Evolutionary conservation across 1,139 yeast genomes (phyloP).

Genomic region (Suhomyces yuchorum): DNA sequence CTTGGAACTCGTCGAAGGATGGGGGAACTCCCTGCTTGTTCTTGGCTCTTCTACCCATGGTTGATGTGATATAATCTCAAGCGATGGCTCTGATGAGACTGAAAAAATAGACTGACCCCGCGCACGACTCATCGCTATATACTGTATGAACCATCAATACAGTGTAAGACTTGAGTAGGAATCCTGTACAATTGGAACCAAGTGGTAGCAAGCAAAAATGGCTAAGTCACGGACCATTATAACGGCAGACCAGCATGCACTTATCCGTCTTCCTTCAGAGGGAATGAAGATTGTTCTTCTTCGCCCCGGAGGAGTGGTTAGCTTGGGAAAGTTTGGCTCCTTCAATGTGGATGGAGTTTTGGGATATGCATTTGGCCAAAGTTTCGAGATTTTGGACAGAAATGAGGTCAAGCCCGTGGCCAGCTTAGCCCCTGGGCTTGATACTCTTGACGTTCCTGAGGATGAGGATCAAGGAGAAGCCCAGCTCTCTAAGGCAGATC

Average conservation of each 20-base stretch:
- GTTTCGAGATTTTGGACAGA: conserved; percentile 78
- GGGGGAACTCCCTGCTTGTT: conserved; percentile 93
- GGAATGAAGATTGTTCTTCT: conserved; percentile 72
- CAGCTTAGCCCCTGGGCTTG: conserved; percentile 25
- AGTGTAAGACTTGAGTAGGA: background rate
- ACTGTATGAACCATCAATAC: background rate
- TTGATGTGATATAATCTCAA: conserved; percentile 5
- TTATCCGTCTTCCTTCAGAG: conserved; percentile 79
- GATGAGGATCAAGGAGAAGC: conserved; percentile 22
- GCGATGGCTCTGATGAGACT: conserved; percentile 10
- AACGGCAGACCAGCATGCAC: conserved; percentile 55
- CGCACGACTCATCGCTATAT: conserved; percentile 13
- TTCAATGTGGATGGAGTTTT: conserved; percentile 73
- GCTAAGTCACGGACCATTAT: conserved; percentile 31
- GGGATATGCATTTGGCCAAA: conserved; percentile 84
- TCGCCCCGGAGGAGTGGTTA: conserved; percentile 58
- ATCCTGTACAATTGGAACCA: background rate
- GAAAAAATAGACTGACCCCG: conserved; percentile 9
- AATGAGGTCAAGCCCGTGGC: conserved; percentile 53
- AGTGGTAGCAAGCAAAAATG: background rate
- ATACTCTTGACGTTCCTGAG: conserved; percentile 13
- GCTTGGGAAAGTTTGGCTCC: conserved; percentile 88
- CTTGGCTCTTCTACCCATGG: conserved; percentile 90
- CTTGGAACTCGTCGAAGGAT: conserved; percentile 75
- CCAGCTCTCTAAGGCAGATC: conserved; percentile 37